phyloP scores from a whole-genome alignment of 2,329 filamentous ascomycete species.

The Colletotrichum camelliae region DNA sequence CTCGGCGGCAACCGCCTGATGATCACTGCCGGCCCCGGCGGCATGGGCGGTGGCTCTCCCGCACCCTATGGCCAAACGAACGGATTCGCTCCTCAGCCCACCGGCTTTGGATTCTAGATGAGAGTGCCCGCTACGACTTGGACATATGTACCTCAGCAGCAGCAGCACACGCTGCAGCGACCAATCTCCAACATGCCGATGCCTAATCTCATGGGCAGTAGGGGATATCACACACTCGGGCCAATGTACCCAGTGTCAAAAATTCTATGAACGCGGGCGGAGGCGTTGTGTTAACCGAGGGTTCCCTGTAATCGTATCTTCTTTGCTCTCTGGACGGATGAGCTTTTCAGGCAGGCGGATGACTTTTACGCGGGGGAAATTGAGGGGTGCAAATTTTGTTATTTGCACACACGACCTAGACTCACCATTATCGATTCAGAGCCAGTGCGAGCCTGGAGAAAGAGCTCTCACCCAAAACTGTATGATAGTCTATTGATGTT shows the following conservation, averaged over 20 bases:
- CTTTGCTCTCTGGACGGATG: conserved; percentile 20
- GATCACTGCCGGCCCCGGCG: conserved; percentile 87
- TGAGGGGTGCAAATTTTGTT: conserved; percentile 5
- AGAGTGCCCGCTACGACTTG: conserved; percentile 10
- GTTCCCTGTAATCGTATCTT: conserved; percentile 25
- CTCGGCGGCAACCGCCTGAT: conserved; percentile 88
- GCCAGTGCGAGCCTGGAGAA: conserved; percentile 4
- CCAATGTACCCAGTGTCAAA: not conserved
- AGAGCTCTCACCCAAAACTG: conserved; percentile 12
- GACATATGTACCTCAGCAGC: not conserved
- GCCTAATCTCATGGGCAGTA: not conserved
- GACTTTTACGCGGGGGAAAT: conserved; percentile 12
- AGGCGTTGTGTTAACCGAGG: conserved; percentile 22
- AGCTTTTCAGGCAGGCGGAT: conserved; percentile 14
- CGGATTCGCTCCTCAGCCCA: conserved; percentile 87
- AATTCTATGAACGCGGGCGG: conserved; percentile 17
- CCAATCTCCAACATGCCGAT: not conserved
- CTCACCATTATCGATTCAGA: conserved; percentile 15
- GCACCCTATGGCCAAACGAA: conserved; percentile 81
- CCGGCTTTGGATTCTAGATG: conserved; percentile 71
- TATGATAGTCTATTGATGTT: conserved; percentile 19
- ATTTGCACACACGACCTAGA: conserved; percentile 16
- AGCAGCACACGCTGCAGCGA: not conserved
- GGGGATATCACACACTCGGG: not conserved
- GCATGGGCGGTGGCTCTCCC: conserved; percentile 57